Percentiles rank a stretch among this genome's conserved stretches.
Evolutionary conservation across 768 basidiomycete species (phyloP).

Genomic region (Antrodiella citrinella): DNA sequence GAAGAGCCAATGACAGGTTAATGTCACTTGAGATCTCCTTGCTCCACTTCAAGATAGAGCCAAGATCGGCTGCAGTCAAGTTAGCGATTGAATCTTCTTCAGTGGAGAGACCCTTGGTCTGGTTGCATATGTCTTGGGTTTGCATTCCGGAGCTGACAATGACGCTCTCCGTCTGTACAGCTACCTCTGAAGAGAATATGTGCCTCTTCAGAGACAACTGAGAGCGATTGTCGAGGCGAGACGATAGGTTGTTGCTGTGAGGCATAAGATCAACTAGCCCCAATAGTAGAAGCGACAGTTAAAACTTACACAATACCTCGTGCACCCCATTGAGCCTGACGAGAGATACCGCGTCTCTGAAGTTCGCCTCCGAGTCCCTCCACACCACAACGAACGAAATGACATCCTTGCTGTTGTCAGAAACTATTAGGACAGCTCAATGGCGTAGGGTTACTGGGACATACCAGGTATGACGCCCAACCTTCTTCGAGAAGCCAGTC

Average conservation of each 20-base stretch:
- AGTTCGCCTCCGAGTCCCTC: conserved; percentile 61
- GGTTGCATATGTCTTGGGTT: conserved; percentile 19
- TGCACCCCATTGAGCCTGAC: conserved; percentile 68
- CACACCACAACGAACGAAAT: conserved; percentile 57
- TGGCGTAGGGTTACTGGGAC: conserved; percentile 6
- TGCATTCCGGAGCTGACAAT: conserved; percentile 24
- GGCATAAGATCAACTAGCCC: background rate
- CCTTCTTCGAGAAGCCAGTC: conserved; percentile 71
- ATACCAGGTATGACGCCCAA: conserved; percentile 56
- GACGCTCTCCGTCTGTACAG: conserved; percentile 47
- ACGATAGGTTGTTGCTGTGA: conserved; percentile 41
- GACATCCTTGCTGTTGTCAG: conserved; percentile 57
- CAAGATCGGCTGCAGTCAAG: conserved; percentile 53
- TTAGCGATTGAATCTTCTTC: conserved; percentile 48
- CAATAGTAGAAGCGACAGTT: conserved; percentile 1
- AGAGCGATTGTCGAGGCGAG: conserved; percentile 35
- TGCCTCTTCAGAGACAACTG: conserved; percentile 44
- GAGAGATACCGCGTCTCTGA: conserved; percentile 55
- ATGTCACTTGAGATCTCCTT: conserved; percentile 71
- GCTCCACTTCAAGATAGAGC: conserved; percentile 66
- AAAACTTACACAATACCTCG: conserved; percentile 56
- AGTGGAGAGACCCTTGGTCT: conserved; percentile 26
- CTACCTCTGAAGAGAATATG: conserved; percentile 51
- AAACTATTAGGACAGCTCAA: background rate
- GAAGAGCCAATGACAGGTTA: conserved; percentile 56